A percentile compares a stretch with the other conserved stretches of the same genome.
phyloP scores from a whole-genome alignment of 129 eudicot species.

The Chrysanthemum seticuspe region DNA sequence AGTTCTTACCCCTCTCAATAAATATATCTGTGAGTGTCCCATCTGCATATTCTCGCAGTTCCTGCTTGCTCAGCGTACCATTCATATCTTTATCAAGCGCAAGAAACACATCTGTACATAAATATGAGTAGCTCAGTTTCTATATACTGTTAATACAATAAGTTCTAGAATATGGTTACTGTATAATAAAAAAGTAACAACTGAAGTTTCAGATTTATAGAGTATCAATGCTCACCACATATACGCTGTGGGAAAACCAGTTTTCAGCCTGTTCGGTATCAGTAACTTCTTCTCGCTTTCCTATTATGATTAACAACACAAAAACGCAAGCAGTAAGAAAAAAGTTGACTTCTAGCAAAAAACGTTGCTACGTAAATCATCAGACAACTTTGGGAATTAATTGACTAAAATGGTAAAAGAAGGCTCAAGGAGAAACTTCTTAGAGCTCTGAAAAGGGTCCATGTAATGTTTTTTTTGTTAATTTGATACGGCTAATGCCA shows the following conservation, averaged over 20 bases:
- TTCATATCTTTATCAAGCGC: slow-evolving; percentile 96
- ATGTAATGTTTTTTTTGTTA: neutral
- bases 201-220: neutral
- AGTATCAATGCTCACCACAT: slow-evolving; percentile 53
- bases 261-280: slow-evolving; percentile 99
- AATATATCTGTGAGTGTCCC: slow-evolving; percentile 97
- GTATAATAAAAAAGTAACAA: slow-evolving; percentile 1
- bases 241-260: slow-evolving; percentile 96
- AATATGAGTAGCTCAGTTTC: neutral
- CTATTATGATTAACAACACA: slow-evolving; percentile 37
- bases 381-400: neutral
- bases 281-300: slow-evolving; percentile 99
- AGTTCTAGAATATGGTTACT: slow-evolving; percentile 3
- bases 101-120: slow-evolving; percentile 83
- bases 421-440: neutral
- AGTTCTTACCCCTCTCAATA: slow-evolving; percentile 83
- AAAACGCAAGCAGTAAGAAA: neutral
- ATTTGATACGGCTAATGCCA: neutral
- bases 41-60: slow-evolving; percentile 97
- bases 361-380: neutral
- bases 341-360: too few species aligned
- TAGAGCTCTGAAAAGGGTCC: neutral
- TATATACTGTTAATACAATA: slow-evolving; percentile 14
- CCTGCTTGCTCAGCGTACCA: slow-evolving; percentile 89
- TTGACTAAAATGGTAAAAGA: neutral